phyloP scores from a whole-genome alignment of 345 rosid genomes.

The Salix purpurea region DNA sequence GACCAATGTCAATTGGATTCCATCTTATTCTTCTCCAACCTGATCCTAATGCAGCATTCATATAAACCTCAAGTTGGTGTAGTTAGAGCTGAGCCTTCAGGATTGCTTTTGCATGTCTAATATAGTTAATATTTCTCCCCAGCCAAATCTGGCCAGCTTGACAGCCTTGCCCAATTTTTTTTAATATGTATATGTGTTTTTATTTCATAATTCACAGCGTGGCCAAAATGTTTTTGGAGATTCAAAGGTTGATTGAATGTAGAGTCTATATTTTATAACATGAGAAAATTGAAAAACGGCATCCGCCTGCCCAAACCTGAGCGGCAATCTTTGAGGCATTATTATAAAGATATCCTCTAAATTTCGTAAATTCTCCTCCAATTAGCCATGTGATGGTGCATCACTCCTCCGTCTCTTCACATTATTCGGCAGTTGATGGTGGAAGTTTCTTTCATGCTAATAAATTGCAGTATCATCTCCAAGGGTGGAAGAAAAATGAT shows the following conservation, averaged over 20 bases:
- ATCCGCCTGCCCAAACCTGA: slow-evolving; percentile 8
- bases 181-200: slow-evolving; percentile 3
- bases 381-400: slow-evolving; percentile 1
- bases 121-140: neutral
- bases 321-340: slow-evolving; percentile 2
- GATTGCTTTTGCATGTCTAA: neutral
- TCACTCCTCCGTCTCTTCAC: slow-evolving; percentile 11
- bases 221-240: slow-evolving; percentile 12
- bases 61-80: neutral
- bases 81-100: neutral
- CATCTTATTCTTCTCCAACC: slow-evolving; percentile 4
- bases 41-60: neutral
- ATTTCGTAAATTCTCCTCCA: slow-evolving; percentile 14
- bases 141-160: slow-evolving; percentile 17
- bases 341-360: slow-evolving; percentile 6
- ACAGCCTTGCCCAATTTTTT: slow-evolving; percentile 8
- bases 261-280: slow-evolving; percentile 9
- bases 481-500: slow-evolving; percentile 3
- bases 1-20: neutral
- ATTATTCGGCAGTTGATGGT: neutral
- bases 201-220: slow-evolving; percentile 3
- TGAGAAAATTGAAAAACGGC: slow-evolving; percentile 3
- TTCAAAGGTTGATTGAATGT: slow-evolving; percentile 8
- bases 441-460: neutral
- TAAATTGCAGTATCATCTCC: neutral